Evolutionary conservation across 106 monocot species (phyloP).

Genomic region (Dendrobium huoshanense): DNA sequence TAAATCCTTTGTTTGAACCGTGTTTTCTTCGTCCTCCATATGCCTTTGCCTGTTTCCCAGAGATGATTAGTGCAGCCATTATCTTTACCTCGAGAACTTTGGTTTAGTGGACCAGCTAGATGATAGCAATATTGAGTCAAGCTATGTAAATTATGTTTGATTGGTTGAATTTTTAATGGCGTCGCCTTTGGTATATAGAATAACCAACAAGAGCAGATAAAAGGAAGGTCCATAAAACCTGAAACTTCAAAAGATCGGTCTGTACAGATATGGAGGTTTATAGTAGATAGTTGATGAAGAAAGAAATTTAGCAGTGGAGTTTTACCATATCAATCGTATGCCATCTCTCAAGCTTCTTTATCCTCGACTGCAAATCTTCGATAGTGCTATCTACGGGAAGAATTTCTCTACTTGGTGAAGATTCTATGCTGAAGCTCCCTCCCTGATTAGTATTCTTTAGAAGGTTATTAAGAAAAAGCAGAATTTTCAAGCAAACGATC

Average conservation of each 20-base stretch:
- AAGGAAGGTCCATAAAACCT: conserved; percentile 93
- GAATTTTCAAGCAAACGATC: background rate
- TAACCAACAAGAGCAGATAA: conserved; percentile 85
- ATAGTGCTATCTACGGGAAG: conserved; percentile 36
- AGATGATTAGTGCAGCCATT: background rate
- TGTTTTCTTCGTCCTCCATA: too few species aligned
- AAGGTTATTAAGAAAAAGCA: background rate
- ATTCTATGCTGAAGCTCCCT: conserved; percentile 39
- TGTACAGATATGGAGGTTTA: background rate
- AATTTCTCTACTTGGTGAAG: conserved; percentile 23
- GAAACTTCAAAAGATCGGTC: background rate
- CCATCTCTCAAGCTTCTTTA: conserved; percentile 89
- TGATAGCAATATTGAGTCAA: background rate
- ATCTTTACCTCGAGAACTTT: background rate
- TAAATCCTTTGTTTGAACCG: background rate
- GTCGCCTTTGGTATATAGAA: conserved; percentile 61
- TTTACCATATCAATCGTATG: conserved; percentile 77
- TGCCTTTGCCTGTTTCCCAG: background rate
- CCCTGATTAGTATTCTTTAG: conserved; percentile 33
- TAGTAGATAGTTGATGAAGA: background rate
- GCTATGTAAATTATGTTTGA: background rate
- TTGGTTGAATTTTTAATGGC: background rate
- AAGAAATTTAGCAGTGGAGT: background rate
- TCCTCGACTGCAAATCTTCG: conserved; percentile 67
- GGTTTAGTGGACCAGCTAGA: background rate